Conservation (phyloP, 192 early-diverging fungal genomes). For the Backusella circina region DNA sequence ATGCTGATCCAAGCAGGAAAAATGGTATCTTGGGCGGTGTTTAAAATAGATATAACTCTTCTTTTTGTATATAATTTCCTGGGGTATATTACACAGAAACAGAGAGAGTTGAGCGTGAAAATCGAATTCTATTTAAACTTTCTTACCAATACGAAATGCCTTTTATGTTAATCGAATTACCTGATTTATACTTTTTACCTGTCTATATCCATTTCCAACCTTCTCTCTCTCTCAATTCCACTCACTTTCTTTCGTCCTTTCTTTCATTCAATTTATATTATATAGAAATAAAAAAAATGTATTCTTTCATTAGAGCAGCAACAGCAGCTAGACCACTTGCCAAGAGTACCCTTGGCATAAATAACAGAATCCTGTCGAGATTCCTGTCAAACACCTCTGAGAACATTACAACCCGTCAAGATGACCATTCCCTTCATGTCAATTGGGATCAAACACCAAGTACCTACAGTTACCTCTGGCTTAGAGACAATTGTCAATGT, state of each 20-base stretch:
- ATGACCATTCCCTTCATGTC: slow-evolving; percentile 8
- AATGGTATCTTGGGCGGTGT: not conserved
- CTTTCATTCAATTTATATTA: not conserved
- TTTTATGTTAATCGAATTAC: not conserved
- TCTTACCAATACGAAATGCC: slow-evolving; percentile 1
- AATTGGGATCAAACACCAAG: slow-evolving; percentile 3
- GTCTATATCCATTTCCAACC: not conserved
- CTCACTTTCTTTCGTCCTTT: not conserved
- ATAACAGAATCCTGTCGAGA: not conserved
- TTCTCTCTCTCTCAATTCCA: not conserved
- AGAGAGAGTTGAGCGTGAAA: not conserved
- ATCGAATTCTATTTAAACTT: not conserved
- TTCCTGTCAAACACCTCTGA: not conserved
- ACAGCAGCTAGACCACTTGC: not conserved
- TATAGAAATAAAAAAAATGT: not conserved
- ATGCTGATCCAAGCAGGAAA: not conserved
- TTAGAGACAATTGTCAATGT: slow-evolving; percentile 60
- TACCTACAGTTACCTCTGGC: slow-evolving; percentile 44
- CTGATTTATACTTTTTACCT: not conserved
- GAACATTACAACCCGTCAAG: not conserved
- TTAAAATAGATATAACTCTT: not conserved
- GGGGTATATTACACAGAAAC: no score
- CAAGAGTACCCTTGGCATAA: not conserved
- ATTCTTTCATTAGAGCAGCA: not conserved
- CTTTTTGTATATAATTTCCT: no score